phyloP scores from a whole-genome alignment of 1,284 basidiomycete genomes.

The Gomphus sp. region DNA sequence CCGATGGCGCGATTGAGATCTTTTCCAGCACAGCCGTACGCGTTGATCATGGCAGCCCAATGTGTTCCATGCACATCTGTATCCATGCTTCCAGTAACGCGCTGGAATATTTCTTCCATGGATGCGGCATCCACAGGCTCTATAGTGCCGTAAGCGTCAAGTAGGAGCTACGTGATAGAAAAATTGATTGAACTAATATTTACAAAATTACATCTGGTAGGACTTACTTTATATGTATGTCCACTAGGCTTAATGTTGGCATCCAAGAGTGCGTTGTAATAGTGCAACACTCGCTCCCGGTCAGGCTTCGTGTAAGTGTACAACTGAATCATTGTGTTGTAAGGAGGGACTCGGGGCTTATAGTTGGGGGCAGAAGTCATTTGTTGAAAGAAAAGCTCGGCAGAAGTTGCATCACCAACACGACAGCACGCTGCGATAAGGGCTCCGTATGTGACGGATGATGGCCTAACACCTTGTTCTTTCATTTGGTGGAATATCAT shows the following conservation, averaged over 20 bases:
- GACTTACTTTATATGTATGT: constrained; percentile 85
- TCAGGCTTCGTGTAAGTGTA: constrained; percentile 88
- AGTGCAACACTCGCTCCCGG: constrained; percentile 68
- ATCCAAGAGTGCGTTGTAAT: constrained; percentile 61
- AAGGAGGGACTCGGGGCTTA: constrained; percentile 86
- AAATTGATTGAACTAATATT: constrained; percentile 13
- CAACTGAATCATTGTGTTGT: constrained; percentile 98
- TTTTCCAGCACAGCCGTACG: constrained; percentile 75
- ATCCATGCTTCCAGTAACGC: constrained; percentile 41
- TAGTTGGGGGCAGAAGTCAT: constrained; percentile 75
- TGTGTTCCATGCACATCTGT: constrained; percentile 76
- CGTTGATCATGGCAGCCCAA: constrained; percentile 89
- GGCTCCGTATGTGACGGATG: constrained; percentile 91
- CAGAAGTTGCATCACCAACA: constrained; percentile 82
- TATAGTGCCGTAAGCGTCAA: constrained; percentile 86
- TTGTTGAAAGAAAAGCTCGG: constrained; percentile 78
- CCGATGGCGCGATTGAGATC: constrained; percentile 72
- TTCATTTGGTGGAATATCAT: constrained; percentile 85
- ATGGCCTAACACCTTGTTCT: constrained; percentile 53
- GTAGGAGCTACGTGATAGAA: constrained; percentile 51
- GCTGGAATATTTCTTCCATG: constrained; percentile 69
- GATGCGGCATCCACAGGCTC: constrained; percentile 72
- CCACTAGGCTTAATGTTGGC: constrained; percentile 68
- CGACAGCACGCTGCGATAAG: constrained; percentile 92
- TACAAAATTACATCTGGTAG: background rate